These are phyloP conservation scores for Trichosporon ovoides DNA, from an alignment of 1,284 basidiomycete genomes.

Conservation along the genomic window DNA sequence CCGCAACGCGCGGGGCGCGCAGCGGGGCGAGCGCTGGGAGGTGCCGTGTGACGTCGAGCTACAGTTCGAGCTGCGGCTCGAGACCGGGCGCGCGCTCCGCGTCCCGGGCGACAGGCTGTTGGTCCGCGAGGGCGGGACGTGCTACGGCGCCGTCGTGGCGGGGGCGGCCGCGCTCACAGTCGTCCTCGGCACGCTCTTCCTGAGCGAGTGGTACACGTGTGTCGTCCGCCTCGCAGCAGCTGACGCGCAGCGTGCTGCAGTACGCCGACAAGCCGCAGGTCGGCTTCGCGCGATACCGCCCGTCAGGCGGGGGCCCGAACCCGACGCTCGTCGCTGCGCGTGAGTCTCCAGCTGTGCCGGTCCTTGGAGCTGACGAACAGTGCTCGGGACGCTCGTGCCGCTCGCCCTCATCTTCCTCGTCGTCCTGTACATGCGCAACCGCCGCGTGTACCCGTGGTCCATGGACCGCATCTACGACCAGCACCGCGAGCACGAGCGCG, in stretches of 20 bases:
- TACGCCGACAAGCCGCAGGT: conserved; percentile 33
- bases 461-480: neutral
- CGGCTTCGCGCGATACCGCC: conserved; percentile 32
- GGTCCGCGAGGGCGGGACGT: conserved; percentile 25
- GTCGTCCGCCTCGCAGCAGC: conserved; percentile 10
- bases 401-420: conserved; percentile 32
- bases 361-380: conserved; percentile 13
- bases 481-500: neutral
- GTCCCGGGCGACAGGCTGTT: conserved; percentile 30
- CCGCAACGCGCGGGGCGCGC: conserved; percentile 22
- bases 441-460: conserved; percentile 3
- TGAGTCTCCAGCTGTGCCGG: conserved; percentile 15
- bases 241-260: conserved; percentile 33
- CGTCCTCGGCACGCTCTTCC: conserved; percentile 42
- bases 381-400: conserved; percentile 36
- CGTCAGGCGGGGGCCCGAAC: neutral
- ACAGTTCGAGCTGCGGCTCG: conserved; percentile 28
- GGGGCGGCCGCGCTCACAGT: conserved; percentile 41
- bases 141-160: conserved; percentile 39
- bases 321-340: conserved; percentile 13
- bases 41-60: conserved; percentile 40
- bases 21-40: conserved; percentile 24
- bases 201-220: conserved; percentile 43
- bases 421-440: conserved; percentile 34
- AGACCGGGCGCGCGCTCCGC: conserved; percentile 29